Percentiles rank a stretch among this genome's conserved stretches.
Evolutionary conservation across 495 filamentous ascomycete genomes (phyloP).

Genomic region (Penicillium verhagenii): DNA sequence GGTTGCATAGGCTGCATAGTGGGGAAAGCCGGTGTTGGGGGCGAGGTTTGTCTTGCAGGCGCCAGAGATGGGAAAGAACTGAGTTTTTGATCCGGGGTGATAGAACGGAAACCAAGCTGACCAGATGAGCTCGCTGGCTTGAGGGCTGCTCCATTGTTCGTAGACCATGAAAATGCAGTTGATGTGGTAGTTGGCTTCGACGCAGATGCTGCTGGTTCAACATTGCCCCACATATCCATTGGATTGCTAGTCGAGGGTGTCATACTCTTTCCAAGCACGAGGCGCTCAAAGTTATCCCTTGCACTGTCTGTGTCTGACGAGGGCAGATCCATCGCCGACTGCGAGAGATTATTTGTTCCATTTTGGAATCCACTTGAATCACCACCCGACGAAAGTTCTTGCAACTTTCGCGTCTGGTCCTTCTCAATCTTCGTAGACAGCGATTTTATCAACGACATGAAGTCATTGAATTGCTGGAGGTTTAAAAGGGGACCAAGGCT

Average conservation of each 20-base stretch:
- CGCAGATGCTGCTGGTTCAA: constrained; percentile 34
- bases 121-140: constrained; percentile 18
- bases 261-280: constrained; percentile 68
- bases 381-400: constrained; percentile 66
- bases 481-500: constrained; percentile 85
- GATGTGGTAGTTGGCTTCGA: constrained; percentile 26
- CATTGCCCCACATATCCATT: constrained; percentile 34
- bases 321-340: constrained; percentile 17
- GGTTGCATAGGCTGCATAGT: constrained; percentile 22
- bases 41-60: constrained; percentile 36
- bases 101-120: constrained; percentile 40
- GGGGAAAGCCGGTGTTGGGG: constrained; percentile 28
- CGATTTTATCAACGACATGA: constrained; percentile 81
- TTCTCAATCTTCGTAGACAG: constrained; percentile 78
- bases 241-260: constrained; percentile 30
- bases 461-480: constrained; percentile 80
- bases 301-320: constrained; percentile 38
- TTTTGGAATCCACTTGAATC: constrained; percentile 41
- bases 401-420: constrained; percentile 83
- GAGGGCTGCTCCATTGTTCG: constrained; percentile 19
- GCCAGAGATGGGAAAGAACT: constrained; percentile 50
- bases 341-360: constrained; percentile 28
- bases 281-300: constrained; percentile 75
- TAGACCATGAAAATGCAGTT: constrained; percentile 51
- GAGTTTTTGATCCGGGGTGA: constrained; percentile 53